Base-by-base conservation (phyloP, 2,329 filamentous ascomycete species). In the Alternaria rosae region DNA sequence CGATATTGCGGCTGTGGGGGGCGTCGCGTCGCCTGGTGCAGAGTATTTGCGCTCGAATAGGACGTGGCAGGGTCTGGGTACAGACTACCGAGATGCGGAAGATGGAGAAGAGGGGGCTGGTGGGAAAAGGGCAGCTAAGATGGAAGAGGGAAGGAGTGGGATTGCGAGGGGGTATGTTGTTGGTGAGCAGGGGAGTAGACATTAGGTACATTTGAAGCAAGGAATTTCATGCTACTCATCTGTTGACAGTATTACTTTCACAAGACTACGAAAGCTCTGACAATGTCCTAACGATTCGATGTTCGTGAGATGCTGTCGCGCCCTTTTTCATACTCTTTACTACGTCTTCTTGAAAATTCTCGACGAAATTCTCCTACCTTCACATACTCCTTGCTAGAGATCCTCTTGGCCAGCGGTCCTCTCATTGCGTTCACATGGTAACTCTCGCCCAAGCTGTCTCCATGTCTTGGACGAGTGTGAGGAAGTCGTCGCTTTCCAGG, bases 51-150 rank as follows among this genome's bases (percentile, higher is more conserved):
- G 90, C 30, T 91, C 90, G 4, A 88, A 94, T 72, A 83, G 95
- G 59, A 97, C 92, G 5, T 99, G 95, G 95, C 91, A 91, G 74
- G 95, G 95, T 0, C 81, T 99, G 23, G 95, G 95, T 0, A 97
- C 88, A 64, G 95, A 99, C 76, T 96, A 93, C 71, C 84, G 85
- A 61, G 81, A 79, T 67, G 87, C 87, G 55, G 87, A 88, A 66
- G 87, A 89, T 28, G 87, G 87, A 66, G 87, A 89, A 32, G 82
- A 82, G 13, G 85, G 73, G 55, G 81, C 82, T 82, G 56, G 50
- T 5, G 76, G 78, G 57, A 78, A 77, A 8, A 74, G 81, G 41
- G 86, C 91, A 58, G 89, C 91, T 1, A 77, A 87, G 17, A 86
- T 99, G 59, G 93, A 97, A 75, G 89, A 97, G 79, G 95, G 95